phyloP scores from a whole-genome alignment of 129 eudicot genomes.

The Helianthus tuberosus region DNA sequence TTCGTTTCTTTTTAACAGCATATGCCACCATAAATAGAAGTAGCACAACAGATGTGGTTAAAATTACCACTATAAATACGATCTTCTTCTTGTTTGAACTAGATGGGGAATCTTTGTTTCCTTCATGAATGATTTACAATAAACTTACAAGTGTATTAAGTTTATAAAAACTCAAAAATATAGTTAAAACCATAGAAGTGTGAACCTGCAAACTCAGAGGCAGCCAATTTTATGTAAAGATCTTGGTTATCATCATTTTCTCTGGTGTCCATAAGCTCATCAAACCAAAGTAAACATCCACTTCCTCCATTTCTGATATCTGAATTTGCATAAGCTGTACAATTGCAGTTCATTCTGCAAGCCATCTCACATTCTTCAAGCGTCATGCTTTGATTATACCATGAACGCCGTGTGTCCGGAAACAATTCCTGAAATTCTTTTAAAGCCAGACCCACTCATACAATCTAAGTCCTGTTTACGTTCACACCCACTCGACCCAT shows the following conservation, averaged over 20 bases:
- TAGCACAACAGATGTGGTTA: neutral
- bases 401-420: slow-evolving; percentile 35
- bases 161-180: neutral
- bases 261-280: slow-evolving; percentile 30
- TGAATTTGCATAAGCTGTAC: slow-evolving; percentile 26
- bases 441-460: slow-evolving; percentile 29
- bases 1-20: slow-evolving; percentile 15
- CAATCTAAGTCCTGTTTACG: slow-evolving; percentile 25
- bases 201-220: slow-evolving; percentile 34
- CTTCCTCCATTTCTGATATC: slow-evolving; percentile 29
- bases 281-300: slow-evolving; percentile 48
- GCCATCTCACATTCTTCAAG: slow-evolving; percentile 35
- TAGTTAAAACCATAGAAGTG: no score
- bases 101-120: neutral
- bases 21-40: slow-evolving; percentile 14
- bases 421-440: slow-evolving; percentile 17
- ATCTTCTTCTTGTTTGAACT: neutral
- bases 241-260: slow-evolving; percentile 12
- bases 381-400: slow-evolving; percentile 34
- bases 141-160: neutral
- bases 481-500: slow-evolving; percentile 43
- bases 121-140: neutral
- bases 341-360: slow-evolving; percentile 35
- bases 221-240: slow-evolving; percentile 37
- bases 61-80: neutral